Evolutionary conservation across 768 basidiomycete species (phyloP).

Genomic region (Mycena alexandri): DNA sequence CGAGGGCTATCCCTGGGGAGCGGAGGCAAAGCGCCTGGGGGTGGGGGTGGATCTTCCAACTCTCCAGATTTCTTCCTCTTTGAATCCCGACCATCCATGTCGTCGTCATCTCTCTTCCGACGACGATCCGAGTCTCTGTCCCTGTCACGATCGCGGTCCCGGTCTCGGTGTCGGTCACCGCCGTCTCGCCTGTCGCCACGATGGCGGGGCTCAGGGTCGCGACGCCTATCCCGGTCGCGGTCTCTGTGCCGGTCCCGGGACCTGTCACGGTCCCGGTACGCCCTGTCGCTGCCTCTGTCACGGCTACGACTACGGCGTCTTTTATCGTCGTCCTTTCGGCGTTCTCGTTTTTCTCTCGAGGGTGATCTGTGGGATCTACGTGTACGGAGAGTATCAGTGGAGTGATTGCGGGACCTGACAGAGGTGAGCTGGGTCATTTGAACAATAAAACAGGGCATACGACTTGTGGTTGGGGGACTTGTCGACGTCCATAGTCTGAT

Average conservation of each 20-base stretch:
- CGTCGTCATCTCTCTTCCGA: slow-evolving; percentile 76
- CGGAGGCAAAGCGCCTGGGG: slow-evolving; percentile 55
- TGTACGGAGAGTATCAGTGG: slow-evolving; percentile 82
- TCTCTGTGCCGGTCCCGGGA: slow-evolving; percentile 69
- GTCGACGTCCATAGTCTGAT: slow-evolving; percentile 71
- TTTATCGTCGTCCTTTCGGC: slow-evolving; percentile 70
- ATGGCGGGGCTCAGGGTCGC: slow-evolving; percentile 56
- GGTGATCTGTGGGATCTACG: slow-evolving; percentile 78
- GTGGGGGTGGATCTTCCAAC: slow-evolving; percentile 55
- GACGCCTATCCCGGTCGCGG: slow-evolving; percentile 61
- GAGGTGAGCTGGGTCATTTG: slow-evolving; percentile 12
- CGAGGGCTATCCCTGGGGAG: slow-evolving; percentile 65
- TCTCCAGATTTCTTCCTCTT: slow-evolving; percentile 79
- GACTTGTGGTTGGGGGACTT: slow-evolving; percentile 70
- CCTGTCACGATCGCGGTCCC: slow-evolving; percentile 58
- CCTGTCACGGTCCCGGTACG: slow-evolving; percentile 64
- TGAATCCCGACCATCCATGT: slow-evolving; percentile 66
- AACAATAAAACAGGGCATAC: slow-evolving; percentile 54
- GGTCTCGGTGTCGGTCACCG: slow-evolving; percentile 67
- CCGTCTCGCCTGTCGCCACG: slow-evolving; percentile 61
- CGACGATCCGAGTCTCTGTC: slow-evolving; percentile 66
- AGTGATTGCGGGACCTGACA: slow-evolving; percentile 76
- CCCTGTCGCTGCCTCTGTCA: slow-evolving; percentile 67
- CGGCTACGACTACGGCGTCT: slow-evolving; percentile 74
- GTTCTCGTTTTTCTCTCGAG: slow-evolving; percentile 73